Conservation (phyloP, 2,329 filamentous ascomycete genomes). For the Seiridium cupressi region DNA sequence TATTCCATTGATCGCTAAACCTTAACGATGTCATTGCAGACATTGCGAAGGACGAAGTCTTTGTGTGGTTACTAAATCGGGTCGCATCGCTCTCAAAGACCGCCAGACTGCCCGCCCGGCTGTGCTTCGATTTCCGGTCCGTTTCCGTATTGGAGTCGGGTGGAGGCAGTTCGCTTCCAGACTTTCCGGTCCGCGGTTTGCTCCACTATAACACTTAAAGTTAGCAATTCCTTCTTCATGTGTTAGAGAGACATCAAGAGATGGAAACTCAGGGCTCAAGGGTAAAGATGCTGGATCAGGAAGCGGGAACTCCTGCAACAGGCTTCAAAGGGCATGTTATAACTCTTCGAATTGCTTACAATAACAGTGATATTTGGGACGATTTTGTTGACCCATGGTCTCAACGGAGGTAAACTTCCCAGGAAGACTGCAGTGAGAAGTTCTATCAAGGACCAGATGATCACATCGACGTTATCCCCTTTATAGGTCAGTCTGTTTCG, state of each 20-base stretch:
- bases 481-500: not conserved
- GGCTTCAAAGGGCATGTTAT: too few relatives aligned
- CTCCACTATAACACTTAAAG: not conserved
- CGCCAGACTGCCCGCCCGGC: not conserved
- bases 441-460: not conserved
- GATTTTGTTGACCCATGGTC: not conserved
- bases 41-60: not conserved
- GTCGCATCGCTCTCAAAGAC: not conserved
- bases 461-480: slow-evolving; percentile 1
- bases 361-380: too few relatives aligned
- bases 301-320: too few relatives aligned
- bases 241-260: too few relatives aligned
- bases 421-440: not conserved
- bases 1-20: not conserved
- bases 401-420: not conserved
- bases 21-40: not conserved
- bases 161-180: not conserved
- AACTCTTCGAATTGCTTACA: too few relatives aligned
- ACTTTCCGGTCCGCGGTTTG: not conserved
- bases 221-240: too few relatives aligned
- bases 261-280: too few relatives aligned
- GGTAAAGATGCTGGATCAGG: too few relatives aligned
- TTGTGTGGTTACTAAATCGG: not conserved
- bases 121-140: not conserved
- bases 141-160: not conserved